Conservation (phyloP, 2,329 filamentous ascomycete species). For the Mycosphaerella sp. region DNA sequence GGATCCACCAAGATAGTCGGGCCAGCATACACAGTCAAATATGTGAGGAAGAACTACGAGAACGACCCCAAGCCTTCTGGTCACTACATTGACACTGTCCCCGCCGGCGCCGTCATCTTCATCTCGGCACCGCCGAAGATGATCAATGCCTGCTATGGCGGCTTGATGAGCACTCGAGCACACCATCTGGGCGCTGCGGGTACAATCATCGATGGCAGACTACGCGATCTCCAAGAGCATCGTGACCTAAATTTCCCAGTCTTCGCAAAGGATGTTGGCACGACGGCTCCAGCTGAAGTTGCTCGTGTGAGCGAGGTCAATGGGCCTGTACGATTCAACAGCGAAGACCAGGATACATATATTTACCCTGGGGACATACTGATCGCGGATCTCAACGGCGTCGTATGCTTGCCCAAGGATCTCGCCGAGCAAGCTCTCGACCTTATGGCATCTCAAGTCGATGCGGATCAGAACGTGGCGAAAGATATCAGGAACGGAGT, state of each 20-base stretch:
- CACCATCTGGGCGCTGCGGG: slow-evolving; percentile 43
- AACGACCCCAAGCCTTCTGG: slow-evolving; percentile 40
- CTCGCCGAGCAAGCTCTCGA: slow-evolving; percentile 27
- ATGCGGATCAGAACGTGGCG: slow-evolving; percentile 30
- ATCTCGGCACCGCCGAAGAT: slow-evolving; percentile 44
- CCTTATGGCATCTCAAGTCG: slow-evolving; percentile 30
- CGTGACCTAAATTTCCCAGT: slow-evolving; percentile 44
- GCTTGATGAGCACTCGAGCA: slow-evolving; percentile 49
- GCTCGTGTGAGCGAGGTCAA: slow-evolving; percentile 33
- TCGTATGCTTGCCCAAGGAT: slow-evolving; percentile 33
- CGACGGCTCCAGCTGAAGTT: slow-evolving; percentile 31
- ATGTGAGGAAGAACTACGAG: slow-evolving; percentile 44
- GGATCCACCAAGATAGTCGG: slow-evolving; percentile 50
- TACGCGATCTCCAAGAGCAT: slow-evolving; percentile 51
- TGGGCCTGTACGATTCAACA: slow-evolving; percentile 30
- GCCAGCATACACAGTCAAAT: slow-evolving; percentile 51
- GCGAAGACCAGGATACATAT: slow-evolving; percentile 28
- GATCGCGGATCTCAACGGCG: slow-evolving; percentile 37
- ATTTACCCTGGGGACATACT: slow-evolving; percentile 37
- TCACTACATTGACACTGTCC: slow-evolving; percentile 51
- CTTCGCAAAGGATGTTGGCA: slow-evolving; percentile 34
- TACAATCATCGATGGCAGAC: slow-evolving; percentile 48
- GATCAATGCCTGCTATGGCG: slow-evolving; percentile 51
- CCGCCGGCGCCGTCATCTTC: slow-evolving; percentile 45
- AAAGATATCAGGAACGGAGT: slow-evolving; percentile 26